Percentiles rank a stretch among this genome's conserved stretches.
phyloP scores from a whole-genome alignment of 176 grass and related monocot species.

The Triticum monococcum region DNA sequence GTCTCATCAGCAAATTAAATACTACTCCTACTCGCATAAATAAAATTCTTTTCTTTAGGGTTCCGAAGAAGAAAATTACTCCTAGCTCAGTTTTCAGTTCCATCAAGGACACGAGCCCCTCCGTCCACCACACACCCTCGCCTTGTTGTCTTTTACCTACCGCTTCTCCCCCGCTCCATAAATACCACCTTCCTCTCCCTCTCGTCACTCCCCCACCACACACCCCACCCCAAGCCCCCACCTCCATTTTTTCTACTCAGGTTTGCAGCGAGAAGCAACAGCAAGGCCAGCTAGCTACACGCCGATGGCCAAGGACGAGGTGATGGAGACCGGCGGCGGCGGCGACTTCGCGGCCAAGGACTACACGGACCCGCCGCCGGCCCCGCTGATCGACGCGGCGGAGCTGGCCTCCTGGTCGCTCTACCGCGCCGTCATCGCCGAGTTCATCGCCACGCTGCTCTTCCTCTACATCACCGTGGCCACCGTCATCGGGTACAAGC shows the following conservation, averaged over 20 bases:
- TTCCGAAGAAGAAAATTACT: not conserved
- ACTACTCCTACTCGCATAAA: not conserved
- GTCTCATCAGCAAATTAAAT: conserved; percentile 13
- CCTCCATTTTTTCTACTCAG: not conserved
- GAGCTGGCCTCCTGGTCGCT: conserved; percentile 79
- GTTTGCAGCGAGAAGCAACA: not conserved
- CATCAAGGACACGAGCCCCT: not conserved
- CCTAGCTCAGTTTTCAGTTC: conserved; percentile 20
- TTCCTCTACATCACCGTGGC: conserved; percentile 89
- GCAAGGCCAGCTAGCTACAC: not conserved
- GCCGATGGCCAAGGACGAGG: conserved; percentile 50
- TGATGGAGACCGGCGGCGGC: conserved; percentile 54
- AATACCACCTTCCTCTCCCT: conserved; percentile 29
- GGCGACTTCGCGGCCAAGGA: conserved; percentile 65
- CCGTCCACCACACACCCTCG: not conserved
- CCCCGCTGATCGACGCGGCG: conserved; percentile 62
- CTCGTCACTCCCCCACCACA: conserved; percentile 13
- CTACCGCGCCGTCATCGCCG: conserved; percentile 87
- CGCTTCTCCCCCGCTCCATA: conserved; percentile 27
- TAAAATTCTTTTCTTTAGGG: not conserved
- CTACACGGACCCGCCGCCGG: conserved; percentile 85
- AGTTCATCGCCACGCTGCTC: conserved; percentile 91
- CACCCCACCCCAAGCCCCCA: not conserved
- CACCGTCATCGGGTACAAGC: conserved; percentile 90
- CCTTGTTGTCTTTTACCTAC: conserved; percentile 41